Evolutionary conservation across 1,139 yeast genomes (phyloP).

Genomic region (Kodamaea alishanica): DNA sequence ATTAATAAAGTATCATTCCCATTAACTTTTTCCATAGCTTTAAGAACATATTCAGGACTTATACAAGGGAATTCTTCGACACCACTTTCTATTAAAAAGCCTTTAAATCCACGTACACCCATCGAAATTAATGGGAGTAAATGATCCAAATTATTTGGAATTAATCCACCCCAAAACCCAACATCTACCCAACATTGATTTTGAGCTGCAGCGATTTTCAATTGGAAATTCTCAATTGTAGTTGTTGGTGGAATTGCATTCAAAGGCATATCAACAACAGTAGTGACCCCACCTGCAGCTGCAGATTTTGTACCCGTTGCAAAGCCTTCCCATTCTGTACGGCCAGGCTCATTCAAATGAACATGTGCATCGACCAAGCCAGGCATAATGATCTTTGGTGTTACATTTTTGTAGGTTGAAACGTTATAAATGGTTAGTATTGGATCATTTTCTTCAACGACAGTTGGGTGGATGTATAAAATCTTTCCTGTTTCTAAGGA

Average conservation of each 20-base stretch:
- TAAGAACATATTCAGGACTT: conserved; percentile 53
- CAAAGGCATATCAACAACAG: conserved; percentile 93
- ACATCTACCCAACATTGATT: conserved; percentile 90
- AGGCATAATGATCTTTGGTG: conserved; percentile 72
- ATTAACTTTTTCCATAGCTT: conserved; percentile 61
- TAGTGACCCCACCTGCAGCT: conserved; percentile 93
- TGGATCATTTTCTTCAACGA: conserved; percentile 34
- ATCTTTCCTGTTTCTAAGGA: conserved; percentile 65
- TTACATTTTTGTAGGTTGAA: conserved; percentile 47
- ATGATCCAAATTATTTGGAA: conserved; percentile 70
- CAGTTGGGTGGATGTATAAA: conserved; percentile 39
- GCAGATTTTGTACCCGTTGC: conserved; percentile 91
- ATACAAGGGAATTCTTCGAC: conserved; percentile 93
- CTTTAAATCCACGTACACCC: conserved; percentile 91
- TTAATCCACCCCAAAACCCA: conserved; percentile 94
- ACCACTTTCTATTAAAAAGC: conserved; percentile 86
- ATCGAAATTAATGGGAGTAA: conserved; percentile 70
- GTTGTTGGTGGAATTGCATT: conserved; percentile 97
- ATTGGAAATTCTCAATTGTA: conserved; percentile 67
- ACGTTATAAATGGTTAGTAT: conserved; percentile 42
- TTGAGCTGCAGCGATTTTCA: conserved; percentile 72
- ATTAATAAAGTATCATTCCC: conserved; percentile 67
- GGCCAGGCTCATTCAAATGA: conserved; percentile 89
- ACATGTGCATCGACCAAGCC: conserved; percentile 94
- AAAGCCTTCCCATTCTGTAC: conserved; percentile 96